These are phyloP conservation scores for Calonectria hongkongensis DNA, from an alignment of 2,329 filamentous ascomycete genomes.

Conservation along the genomic window DNA sequence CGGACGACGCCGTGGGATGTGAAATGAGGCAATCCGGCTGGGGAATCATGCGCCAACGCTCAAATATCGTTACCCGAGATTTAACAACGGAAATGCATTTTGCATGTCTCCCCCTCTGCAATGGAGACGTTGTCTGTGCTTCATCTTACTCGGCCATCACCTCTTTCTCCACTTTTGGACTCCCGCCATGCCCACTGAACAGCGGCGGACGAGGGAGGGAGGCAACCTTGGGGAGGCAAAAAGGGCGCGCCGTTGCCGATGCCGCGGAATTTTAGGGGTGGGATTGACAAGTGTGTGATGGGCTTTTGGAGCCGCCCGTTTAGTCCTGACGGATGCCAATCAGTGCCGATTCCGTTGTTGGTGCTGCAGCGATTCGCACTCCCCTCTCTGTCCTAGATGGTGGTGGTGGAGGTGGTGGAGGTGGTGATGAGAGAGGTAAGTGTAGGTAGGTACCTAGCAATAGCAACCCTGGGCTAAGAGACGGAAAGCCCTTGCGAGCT, in stretches of 20 bases:
- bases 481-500: conserved; percentile 6
- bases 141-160: conserved; percentile 6
- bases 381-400: conserved; percentile 4
- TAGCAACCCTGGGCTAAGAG: conserved; percentile 25
- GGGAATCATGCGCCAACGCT: conserved; percentile 15
- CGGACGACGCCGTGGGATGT: conserved; percentile 16
- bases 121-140: conserved; percentile 13
- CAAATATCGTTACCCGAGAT: conserved; percentile 12
- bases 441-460: conserved; percentile 1
- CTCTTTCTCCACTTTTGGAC: conserved; percentile 11
- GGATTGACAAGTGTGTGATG: conserved; percentile 28
- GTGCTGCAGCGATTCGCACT: conserved; percentile 18
- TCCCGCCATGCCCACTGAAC: neutral
- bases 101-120: conserved; percentile 13
- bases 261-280: conserved; percentile 18
- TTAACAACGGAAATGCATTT: conserved; percentile 3
- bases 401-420: neutral
- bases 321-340: conserved; percentile 22
- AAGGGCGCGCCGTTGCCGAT: conserved; percentile 33
- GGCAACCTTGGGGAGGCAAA: conserved; percentile 8
- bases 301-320: conserved; percentile 10
- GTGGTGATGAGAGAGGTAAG: neutral
- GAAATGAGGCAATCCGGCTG: conserved; percentile 20
- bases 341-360: conserved; percentile 23
- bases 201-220: conserved; percentile 12